Base-by-base conservation (phyloP, 1,284 basidiomycete genomes). In the Cryptococcus maquisensis region DNA sequence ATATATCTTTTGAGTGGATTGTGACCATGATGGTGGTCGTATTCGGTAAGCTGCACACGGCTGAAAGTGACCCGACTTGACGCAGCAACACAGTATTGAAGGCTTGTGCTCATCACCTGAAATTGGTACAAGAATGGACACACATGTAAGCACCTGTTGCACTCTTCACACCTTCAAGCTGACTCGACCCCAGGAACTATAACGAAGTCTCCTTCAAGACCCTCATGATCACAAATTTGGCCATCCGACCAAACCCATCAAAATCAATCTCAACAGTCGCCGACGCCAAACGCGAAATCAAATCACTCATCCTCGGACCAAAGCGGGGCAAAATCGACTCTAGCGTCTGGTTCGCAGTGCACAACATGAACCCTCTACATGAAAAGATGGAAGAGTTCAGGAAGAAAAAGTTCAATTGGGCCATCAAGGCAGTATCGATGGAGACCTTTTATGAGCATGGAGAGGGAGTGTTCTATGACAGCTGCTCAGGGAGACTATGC, bases 201-300 rank as follows among this genome's bases (percentile, higher is more conserved):
- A 58, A 58, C 49, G 67, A 71, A 52, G 57, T 66, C 12, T 58
- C 67, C 3, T 71, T 66, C 62, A 64, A 64, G 41, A 66, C 67
- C 8, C 37, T 68, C 13, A 55, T 71, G 46, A 48, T 69, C n/a
- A 67, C 67, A 20, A 57, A 63, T 37, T 56, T 70, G 20, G 24
- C 49, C 21, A 60, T 68, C 35, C 41, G 40, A 12, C 43, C 26
- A 4, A 50, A 50, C 36, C 18, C 18, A 18, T 10, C 9, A 3
- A 54, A 54, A 12, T 18, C 37, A 8, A 49, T 51, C 24, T 16
- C 20, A 2, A 61, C 51, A 7, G 51, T 52, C 16, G 47, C 47
- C 23, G 54, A 55, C 32, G 56, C 59, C 26, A 57, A 57, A 44
- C 28, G 44, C 8, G 46, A 56, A 15, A 54, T 61, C 5, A 39